A percentile compares a stretch with the other conserved stretches of the same genome.
Conservation (phyloP, 768 basidiomycete genomes). For the Tephrocybe sp. region DNA sequence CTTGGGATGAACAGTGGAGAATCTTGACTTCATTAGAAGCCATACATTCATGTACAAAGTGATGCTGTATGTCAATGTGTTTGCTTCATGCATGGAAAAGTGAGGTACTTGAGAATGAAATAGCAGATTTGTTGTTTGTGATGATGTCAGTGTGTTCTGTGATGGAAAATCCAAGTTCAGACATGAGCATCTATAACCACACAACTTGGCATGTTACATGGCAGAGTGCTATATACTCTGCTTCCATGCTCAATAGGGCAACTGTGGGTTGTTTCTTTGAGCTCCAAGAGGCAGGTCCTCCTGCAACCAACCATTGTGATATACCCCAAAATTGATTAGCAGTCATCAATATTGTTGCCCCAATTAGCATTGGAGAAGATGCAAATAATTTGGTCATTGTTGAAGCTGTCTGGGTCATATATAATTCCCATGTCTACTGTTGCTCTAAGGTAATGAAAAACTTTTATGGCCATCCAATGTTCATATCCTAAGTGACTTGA, state of each 20-base stretch:
- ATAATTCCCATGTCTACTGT: slow-evolving; percentile 17
- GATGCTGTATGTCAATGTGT: slow-evolving; percentile 42
- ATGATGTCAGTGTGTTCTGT: slow-evolving; percentile 5
- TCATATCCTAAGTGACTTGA: slow-evolving; percentile 25
- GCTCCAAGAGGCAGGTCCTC: slow-evolving; percentile 1
- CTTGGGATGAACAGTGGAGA: slow-evolving; percentile 28
- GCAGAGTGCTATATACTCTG: slow-evolving; percentile 8
- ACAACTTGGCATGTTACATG: slow-evolving; percentile 1
- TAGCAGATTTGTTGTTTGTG: too few relatives aligned
- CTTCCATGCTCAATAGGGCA: slow-evolving; percentile 9
- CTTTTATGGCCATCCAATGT: slow-evolving; percentile 39
- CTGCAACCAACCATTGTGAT: neutral
- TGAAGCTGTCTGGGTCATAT: slow-evolving; percentile 9
- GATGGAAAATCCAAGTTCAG: neutral
- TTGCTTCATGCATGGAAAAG: slow-evolving; percentile 35
- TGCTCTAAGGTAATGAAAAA: slow-evolving; percentile 39
- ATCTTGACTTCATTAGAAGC: slow-evolving; percentile 23
- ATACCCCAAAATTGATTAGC: slow-evolving; percentile 6
- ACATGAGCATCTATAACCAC: neutral
- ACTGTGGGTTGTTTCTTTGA: slow-evolving; percentile 7
- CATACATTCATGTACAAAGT: slow-evolving; percentile 37
- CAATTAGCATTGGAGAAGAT: slow-evolving; percentile 2
- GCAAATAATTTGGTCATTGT: neutral
- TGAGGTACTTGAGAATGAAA: slow-evolving; percentile 32
- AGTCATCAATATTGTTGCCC: slow-evolving; percentile 3